Conservation (phyloP, 768 basidiomycete genomes). For the Suillus decipiens region DNA sequence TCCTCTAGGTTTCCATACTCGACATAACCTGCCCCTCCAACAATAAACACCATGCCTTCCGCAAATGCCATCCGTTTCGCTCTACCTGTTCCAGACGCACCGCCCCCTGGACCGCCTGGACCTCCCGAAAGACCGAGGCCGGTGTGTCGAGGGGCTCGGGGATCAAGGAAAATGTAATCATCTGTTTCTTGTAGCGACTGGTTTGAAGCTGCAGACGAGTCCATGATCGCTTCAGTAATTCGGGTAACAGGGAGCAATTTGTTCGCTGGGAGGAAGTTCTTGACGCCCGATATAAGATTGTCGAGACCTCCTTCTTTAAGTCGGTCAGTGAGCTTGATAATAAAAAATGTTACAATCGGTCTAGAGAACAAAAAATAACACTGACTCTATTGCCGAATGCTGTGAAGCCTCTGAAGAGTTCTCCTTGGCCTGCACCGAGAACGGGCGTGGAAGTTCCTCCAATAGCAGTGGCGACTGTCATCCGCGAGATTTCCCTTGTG, state of each 20-base stretch:
- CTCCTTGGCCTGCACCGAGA: constrained; percentile 70
- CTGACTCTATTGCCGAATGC: constrained; percentile 85
- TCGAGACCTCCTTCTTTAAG: constrained; percentile 96
- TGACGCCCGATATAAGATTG: constrained; percentile 95
- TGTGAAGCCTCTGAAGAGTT: constrained; percentile 93
- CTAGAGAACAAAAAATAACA: constrained; percentile 9
- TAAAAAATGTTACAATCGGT: constrained; percentile 6
- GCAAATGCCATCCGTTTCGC: constrained; percentile 72
- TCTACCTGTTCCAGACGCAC: constrained; percentile 37
- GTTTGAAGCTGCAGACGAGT: constrained; percentile 90
- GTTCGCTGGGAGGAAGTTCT: constrained; percentile 94
- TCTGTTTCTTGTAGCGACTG: constrained; percentile 96
- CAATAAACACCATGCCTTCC: constrained; percentile 91
- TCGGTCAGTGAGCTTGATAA: constrained; percentile 79
- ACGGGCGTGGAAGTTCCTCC: constrained; percentile 68
- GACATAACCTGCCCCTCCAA: constrained; percentile 96
- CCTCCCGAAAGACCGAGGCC: constrained; percentile 49
- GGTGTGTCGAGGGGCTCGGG: constrained; percentile 68
- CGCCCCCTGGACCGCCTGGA: constrained; percentile 47
- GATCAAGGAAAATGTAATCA: constrained; percentile 93
- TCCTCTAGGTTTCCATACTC: constrained; percentile 97
- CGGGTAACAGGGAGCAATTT: constrained; percentile 93
- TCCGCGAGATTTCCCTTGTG: constrained; percentile 87
- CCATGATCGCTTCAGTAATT: constrained; percentile 95
- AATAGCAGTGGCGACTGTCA: constrained; percentile 73